phyloP scores from a whole-genome alignment of 1,284 basidiomycete species.

The Marasmius sp. region DNA sequence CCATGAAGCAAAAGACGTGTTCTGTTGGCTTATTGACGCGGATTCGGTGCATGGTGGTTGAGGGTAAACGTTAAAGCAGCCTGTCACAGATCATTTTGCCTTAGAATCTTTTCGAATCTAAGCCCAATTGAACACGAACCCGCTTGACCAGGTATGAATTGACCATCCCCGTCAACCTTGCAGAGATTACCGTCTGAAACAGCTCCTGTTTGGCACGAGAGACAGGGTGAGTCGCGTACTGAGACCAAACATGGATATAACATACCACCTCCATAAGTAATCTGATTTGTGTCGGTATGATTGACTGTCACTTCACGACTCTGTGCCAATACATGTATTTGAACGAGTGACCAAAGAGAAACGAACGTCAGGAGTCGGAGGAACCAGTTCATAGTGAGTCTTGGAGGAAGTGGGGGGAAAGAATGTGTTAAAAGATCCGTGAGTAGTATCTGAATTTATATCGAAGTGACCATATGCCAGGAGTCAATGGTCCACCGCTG shows the following conservation, averaged over 20 bases:
- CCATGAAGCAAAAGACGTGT: not conserved
- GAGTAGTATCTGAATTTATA: no score
- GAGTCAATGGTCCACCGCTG: no score
- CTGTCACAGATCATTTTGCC: not conserved
- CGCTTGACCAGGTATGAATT: not conserved
- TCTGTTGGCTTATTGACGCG: not conserved
- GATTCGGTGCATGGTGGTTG: slow-evolving; percentile 1
- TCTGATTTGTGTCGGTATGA: not conserved
- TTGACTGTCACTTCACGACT: not conserved
- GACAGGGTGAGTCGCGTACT: not conserved
- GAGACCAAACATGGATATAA: not conserved
- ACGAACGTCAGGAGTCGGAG: no score
- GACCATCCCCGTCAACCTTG: not conserved
- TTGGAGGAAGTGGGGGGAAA: no score
- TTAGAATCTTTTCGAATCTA: not conserved
- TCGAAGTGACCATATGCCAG: no score
- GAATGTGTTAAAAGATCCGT: no score
- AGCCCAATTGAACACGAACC: no score
- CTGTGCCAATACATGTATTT: not conserved
- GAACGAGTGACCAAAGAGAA: no score
- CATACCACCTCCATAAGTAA: not conserved
- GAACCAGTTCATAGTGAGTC: no score
- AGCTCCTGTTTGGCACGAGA: not conserved
- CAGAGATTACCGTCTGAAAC: not conserved
- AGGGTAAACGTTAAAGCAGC: not conserved